Conservation (phyloP, 768 basidiomycete species). For the Filobasidium wieringae region DNA sequence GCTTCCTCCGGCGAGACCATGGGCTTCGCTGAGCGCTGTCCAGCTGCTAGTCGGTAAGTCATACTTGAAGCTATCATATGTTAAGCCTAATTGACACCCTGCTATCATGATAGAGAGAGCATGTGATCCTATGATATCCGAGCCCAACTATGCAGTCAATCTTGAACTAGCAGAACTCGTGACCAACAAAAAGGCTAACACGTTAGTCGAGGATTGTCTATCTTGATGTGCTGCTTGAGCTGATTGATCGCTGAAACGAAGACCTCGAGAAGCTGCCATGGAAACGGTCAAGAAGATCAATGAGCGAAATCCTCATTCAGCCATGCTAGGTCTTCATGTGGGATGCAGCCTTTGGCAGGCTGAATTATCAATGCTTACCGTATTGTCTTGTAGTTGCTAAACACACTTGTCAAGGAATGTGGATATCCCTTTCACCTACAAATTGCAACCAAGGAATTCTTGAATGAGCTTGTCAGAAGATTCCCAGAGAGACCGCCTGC, state of each 20-base stretch:
- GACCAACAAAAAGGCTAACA: conserved; percentile 92
- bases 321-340: conserved; percentile 63
- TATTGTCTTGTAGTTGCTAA: conserved; percentile 47
- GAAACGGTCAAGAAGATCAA: conserved; percentile 71
- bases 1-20: conserved; percentile 21
- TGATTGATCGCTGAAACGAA: conserved; percentile 32
- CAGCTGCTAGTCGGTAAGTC: conserved; percentile 38
- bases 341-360: background rate
- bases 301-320: conserved; percentile 82
- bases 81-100: no score
- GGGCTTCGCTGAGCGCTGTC: conserved; percentile 31
- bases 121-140: conserved; percentile 1
- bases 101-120: background rate
- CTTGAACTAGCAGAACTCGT: conserved; percentile 88
- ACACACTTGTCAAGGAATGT: conserved; percentile 85
- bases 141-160: conserved; percentile 77
- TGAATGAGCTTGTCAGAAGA: conserved; percentile 93
- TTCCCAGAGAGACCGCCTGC: conserved; percentile 96
- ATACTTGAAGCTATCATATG: no score
- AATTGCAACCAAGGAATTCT: conserved; percentile 90
- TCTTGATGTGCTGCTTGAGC: background rate
- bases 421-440: conserved; percentile 97
- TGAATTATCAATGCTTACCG: conserved; percentile 5
- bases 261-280: conserved; percentile 86
- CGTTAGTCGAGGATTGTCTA: conserved; percentile 45